Evolutionary conservation across 306 rosid genomes (phyloP).

Genomic region (Chamaecrista fasciculata): DNA sequence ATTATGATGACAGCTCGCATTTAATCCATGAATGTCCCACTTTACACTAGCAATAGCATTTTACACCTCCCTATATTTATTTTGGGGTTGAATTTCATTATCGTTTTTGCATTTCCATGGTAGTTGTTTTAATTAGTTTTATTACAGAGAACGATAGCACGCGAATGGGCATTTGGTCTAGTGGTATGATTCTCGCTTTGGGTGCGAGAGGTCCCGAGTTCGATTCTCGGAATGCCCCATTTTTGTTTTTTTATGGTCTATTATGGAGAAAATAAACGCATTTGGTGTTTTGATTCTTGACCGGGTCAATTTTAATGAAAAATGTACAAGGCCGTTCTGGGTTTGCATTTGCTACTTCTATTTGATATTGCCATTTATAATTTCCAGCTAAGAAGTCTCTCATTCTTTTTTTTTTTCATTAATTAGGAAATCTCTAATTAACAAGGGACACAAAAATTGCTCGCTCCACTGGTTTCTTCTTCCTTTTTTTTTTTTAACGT

Average conservation of each 20-base stretch:
- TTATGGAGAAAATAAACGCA: background rate
- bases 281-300: background rate
- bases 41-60: background rate
- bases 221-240: conserved; percentile 52
- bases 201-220: conserved; percentile 59
- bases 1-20: conserved; percentile 29
- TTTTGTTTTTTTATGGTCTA: background rate
- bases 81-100: background rate
- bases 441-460: background rate
- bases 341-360: background rate
- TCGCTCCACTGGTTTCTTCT: no score
- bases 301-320: no score
- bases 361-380: background rate
- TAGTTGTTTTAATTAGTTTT: no score
- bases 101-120: no score
- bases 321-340: background rate
- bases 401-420: no score
- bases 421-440: background rate
- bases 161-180: conserved; percentile 44
- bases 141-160: background rate
- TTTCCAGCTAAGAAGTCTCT: no score
- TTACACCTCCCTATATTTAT: background rate
- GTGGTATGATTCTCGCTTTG: conserved; percentile 51
- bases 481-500: background rate
- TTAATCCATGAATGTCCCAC: conserved; percentile 8